Evolutionary conservation across 208 protist species (phyloP).

Genomic region (Vickermania spadyakhi): DNA sequence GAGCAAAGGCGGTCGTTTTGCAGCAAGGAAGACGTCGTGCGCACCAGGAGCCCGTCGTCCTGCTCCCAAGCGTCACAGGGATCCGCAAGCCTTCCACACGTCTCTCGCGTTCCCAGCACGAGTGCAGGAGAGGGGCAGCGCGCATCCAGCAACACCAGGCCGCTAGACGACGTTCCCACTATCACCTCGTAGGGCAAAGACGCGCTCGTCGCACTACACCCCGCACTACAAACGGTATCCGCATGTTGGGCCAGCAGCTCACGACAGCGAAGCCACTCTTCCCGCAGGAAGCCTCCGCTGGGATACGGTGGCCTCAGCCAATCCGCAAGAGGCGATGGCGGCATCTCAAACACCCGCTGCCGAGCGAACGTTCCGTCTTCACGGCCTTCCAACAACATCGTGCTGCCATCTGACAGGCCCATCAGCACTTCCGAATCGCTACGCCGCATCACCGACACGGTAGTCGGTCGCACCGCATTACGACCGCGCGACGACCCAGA

Average conservation of each 20-base stretch:
- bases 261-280: background rate
- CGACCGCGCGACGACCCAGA: background rate
- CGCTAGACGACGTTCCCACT: constrained; percentile 37
- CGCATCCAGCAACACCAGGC: constrained; percentile 49
- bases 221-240: constrained; percentile 34
- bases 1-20: constrained; percentile 42
- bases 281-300: background rate
- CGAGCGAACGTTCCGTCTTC: constrained; percentile 32
- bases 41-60: background rate
- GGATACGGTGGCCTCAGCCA: background rate
- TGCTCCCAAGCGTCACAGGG: background rate
- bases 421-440: constrained; percentile 50
- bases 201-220: constrained; percentile 34
- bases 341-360: constrained; percentile 35
- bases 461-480: constrained; percentile 11
- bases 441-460: constrained; percentile 43
- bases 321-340: constrained; percentile 14
- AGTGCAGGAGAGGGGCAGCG: constrained; percentile 18
- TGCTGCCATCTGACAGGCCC: constrained; percentile 38
- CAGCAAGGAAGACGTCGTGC: constrained; percentile 11
- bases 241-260: constrained; percentile 7
- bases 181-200: constrained; percentile 43
- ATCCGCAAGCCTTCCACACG: background rate
- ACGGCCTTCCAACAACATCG: constrained; percentile 30
- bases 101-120: background rate